A percentile compares a stretch with the other conserved stretches of the same genome.
Evolutionary conservation across 2,329 filamentous ascomycete species (phyloP).

Genomic region (Talaromyces sp.): DNA sequence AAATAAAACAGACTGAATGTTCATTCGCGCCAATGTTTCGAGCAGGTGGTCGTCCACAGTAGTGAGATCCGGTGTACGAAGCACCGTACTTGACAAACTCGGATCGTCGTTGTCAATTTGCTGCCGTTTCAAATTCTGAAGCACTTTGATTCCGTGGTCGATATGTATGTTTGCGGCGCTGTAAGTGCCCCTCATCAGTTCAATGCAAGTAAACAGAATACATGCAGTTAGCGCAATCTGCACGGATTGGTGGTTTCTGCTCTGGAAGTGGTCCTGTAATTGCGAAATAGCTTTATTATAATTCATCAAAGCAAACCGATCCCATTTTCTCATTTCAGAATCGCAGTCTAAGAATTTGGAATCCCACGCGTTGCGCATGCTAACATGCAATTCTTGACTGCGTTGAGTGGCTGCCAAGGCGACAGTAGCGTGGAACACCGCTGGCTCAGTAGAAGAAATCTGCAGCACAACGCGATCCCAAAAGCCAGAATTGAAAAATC

Average conservation of each 20-base stretch:
- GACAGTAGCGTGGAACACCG: slow-evolving; percentile 14
- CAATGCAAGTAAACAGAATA: slow-evolving; percentile 8
- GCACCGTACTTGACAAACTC: background rate
- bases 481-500: background rate
- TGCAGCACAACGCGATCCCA: slow-evolving; percentile 12
- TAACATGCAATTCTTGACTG: slow-evolving; percentile 5
- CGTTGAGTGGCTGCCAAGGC: slow-evolving; percentile 12
- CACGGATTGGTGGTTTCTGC: slow-evolving; percentile 5
- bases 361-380: slow-evolving; percentile 3
- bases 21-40: slow-evolving; percentile 7
- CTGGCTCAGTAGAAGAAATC: slow-evolving; percentile 11
- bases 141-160: slow-evolving; percentile 5
- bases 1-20: slow-evolving; percentile 6
- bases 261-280: background rate
- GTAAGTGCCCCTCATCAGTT: slow-evolving; percentile 8
- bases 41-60: slow-evolving; percentile 8
- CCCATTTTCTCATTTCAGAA: slow-evolving; percentile 4
- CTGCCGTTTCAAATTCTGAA: background rate
- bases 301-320: slow-evolving; percentile 6
- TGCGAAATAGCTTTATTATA: slow-evolving; percentile 7
- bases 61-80: background rate
- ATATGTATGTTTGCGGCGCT: slow-evolving; percentile 7
- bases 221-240: slow-evolving; percentile 6
- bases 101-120: background rate
- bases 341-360: slow-evolving; percentile 1